Evolutionary conservation across 306 rosid genomes (phyloP).

Genomic region (Dryas octopetala): DNA sequence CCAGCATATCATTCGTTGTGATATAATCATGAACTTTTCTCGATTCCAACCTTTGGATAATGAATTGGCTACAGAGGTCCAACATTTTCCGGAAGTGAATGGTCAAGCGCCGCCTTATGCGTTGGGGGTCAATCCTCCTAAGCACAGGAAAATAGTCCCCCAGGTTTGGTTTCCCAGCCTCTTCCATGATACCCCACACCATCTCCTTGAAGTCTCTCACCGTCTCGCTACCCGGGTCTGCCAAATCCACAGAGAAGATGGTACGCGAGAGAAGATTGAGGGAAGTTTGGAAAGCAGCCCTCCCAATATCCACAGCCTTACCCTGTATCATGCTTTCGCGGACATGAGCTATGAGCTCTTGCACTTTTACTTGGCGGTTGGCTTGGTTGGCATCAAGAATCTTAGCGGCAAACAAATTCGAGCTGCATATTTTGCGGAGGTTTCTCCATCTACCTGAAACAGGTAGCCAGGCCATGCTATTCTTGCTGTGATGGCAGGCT

Average conservation of each 20-base stretch:
- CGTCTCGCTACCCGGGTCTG: constrained; percentile 8
- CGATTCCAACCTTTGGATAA: not conserved
- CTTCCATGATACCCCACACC: not conserved
- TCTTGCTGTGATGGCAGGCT: constrained; percentile 24
- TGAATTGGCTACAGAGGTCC: not conserved
- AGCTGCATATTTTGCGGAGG: constrained; percentile 38
- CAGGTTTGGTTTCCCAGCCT: constrained; percentile 17
- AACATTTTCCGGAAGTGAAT: not conserved
- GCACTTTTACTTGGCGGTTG: constrained; percentile 13
- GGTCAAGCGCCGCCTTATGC: not conserved
- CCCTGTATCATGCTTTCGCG: constrained; percentile 5
- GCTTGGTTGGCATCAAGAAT: constrained; percentile 28
- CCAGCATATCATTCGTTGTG: not conserved
- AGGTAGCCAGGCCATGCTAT: constrained; percentile 36
- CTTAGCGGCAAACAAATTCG: constrained; percentile 34
- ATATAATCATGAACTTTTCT: not conserved
- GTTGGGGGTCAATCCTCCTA: constrained; percentile 16
- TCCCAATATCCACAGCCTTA: constrained; percentile 42
- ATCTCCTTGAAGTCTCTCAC: constrained; percentile 23
- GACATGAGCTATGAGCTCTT: constrained; percentile 22
- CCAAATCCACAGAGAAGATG: constrained; percentile 40
- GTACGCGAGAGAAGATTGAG: constrained; percentile 46
- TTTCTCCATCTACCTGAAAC: constrained; percentile 40
- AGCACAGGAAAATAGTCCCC: constrained; percentile 23
- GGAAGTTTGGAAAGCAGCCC: constrained; percentile 36